Base-by-base conservation (phyloP, 2,329 filamentous ascomycete genomes). In the Graphiopsis chlorocephala region DNA sequence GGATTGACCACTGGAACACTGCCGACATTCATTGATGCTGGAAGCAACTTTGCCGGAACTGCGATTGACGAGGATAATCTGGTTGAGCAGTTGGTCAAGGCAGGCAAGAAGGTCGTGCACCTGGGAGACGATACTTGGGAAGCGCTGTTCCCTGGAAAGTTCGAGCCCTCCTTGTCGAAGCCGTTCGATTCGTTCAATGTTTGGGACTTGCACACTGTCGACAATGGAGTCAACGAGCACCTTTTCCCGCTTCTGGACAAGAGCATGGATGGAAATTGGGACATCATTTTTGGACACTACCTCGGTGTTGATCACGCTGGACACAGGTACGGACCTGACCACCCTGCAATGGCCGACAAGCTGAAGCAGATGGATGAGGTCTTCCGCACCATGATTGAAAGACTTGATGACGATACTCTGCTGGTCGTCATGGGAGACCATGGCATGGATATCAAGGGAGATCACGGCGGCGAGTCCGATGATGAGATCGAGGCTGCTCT, bases 61-160 rank as follows among this genome's bases (percentile, higher is more conserved):
- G 92, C 92, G 6, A 97, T 99, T 71, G 93, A 97, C 64, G 95
- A 99, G 81, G 95, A 99, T 76, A 92, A 91, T 69, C 70, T 91
- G 53, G 80, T 92, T 15, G 84, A 84, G 62, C 89, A 91, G 72
- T 72, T 91, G 66, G 83, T 81, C 64, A 80, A 83, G 71, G 85
- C 86, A 17, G 87, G 87, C 38, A 90, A 92, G 82, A 91, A 85
- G 68, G 86, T 99, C 70, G 95, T 93, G 6, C 96, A 99, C 73
- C 81, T 99, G 42, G 95, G 95, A n/a, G 95, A 99, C 76, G 94
- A 99, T 78, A 99, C 95, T 4, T 99, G 95, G 95, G 91, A 93
- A 69, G 85, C 92, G 50, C 82, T 99, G 17, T 99, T 98, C 75
- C 95, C 95, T 0, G 91, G 85, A n/a, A 93, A 96, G 77, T 99